phyloP scores from a whole-genome alignment of 441 rosid species.

The Eruca vesicaria region DNA sequence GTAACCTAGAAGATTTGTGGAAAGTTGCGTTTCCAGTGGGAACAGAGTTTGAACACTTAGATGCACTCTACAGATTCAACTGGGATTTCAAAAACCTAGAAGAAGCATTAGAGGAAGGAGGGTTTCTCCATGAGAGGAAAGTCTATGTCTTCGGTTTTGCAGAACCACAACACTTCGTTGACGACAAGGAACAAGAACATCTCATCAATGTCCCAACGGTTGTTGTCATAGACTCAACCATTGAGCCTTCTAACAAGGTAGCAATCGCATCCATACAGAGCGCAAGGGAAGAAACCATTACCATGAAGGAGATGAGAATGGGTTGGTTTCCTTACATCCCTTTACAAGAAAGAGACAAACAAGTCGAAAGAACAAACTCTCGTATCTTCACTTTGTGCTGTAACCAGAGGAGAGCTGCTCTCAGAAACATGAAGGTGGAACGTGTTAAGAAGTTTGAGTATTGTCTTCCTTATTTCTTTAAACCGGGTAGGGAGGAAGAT shows the following conservation, averaged over 20 bases:
- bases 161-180: neutral
- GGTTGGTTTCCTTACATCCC: neutral
- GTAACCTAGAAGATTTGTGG: neutral
- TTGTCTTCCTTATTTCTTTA: slow-evolving; percentile 31
- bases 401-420: slow-evolving; percentile 55
- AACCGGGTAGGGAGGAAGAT: neutral
- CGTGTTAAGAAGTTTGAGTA: slow-evolving; percentile 84
- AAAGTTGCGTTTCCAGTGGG: neutral
- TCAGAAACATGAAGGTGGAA: slow-evolving; percentile 84
- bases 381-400: neutral
- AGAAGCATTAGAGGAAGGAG: slow-evolving; percentile 88
- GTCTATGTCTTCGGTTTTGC: slow-evolving; percentile 65
- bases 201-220: neutral
- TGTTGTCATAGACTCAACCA: neutral
- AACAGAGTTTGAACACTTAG: neutral
- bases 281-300: neutral
- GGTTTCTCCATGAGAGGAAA: slow-evolving; percentile 63
- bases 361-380: neutral
- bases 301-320: neutral
- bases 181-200: neutral
- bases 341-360: neutral
- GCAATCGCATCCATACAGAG: neutral
- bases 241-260: neutral
- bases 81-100: slow-evolving; percentile 88
- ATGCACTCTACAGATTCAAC: slow-evolving; percentile 37